Percentiles rank a stretch among this genome's conserved stretches.
Conservation (phyloP, 1,284 basidiomycete genomes). For the Moesziomyces parantarcticus region DNA sequence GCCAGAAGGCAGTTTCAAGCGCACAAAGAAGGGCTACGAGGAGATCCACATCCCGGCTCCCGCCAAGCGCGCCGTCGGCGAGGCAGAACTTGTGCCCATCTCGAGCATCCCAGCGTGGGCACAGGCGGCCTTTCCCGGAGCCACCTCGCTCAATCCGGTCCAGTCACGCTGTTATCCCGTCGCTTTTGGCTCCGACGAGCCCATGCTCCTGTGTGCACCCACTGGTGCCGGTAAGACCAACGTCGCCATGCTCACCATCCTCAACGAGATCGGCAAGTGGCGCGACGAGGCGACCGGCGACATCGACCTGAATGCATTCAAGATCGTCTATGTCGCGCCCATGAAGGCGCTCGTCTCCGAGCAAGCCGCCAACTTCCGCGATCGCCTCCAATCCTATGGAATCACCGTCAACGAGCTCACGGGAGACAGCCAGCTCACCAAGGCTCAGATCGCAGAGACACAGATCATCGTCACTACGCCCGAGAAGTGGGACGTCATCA, state of each 20-base stretch:
- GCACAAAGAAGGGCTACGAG: slow-evolving; percentile 94
- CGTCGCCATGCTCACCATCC: slow-evolving; percentile 83
- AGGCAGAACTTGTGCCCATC: slow-evolving; percentile 79
- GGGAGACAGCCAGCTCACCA: slow-evolving; percentile 97
- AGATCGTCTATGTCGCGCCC: slow-evolving; percentile 97
- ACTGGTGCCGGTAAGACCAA: slow-evolving; percentile 99
- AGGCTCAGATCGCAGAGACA: slow-evolving; percentile 95
- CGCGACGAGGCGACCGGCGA: slow-evolving; percentile 79
- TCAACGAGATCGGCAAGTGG: slow-evolving; percentile 64
- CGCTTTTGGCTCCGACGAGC: slow-evolving; percentile 90
- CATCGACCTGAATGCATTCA: slow-evolving; percentile 92
- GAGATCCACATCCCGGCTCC: slow-evolving; percentile 97
- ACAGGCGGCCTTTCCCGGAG: slow-evolving; percentile 69
- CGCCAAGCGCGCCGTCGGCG: slow-evolving; percentile 76
- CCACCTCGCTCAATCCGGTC: slow-evolving; percentile 87
- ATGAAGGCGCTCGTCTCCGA: slow-evolving; percentile 76
- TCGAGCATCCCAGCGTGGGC: slow-evolving; percentile 86
- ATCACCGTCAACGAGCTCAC: slow-evolving; percentile 95
- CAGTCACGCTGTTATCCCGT: slow-evolving; percentile 77
- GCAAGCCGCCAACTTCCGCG: slow-evolving; percentile 65
- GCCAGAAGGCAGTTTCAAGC: slow-evolving; percentile 97
- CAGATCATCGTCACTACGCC: slow-evolving; percentile 99
- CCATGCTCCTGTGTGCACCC: slow-evolving; percentile 94
- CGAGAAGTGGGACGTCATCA: slow-evolving; percentile 97
- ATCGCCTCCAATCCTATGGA: slow-evolving; percentile 84